Evolutionary conservation across 2,329 filamentous ascomycete species (phyloP), one percentile per base, ranked within the genome.

Genomic region (Fusarium pseudocircinatum): DNA sequence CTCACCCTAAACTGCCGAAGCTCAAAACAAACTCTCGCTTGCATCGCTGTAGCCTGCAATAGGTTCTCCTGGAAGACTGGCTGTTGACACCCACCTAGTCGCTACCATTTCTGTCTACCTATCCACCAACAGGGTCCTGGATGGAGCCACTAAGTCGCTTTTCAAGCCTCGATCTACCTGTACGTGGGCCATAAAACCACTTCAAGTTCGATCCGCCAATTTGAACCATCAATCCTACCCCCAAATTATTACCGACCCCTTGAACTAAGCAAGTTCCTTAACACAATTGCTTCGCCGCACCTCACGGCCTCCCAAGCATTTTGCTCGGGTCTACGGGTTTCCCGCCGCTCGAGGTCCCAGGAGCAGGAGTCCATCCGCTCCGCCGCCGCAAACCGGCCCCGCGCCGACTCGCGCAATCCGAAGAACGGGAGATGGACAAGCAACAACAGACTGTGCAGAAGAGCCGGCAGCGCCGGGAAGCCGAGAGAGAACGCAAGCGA

Each of bases 401-500:
- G 72, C 76, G 76, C 72, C 67, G 66, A 71, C 63, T 73, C 72
- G 75, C 72, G 72, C 75, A 69, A 50, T 68, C 66, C 18, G 42
- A 58, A 62, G 77, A 67, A 69, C 76, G 76, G 75, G 76, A 78
- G 75, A 78, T 78, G 76, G 76, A 78, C 64, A 76, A 76, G 65
- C 76, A 78, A 78, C 67, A 75, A 61, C 76, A 78, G 63, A 77
- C 49, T 67, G 73, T 78, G 66, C 76, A 78, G 64, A 78, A 78
- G 72, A 75, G 72, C 61, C 77, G 73, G 75, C 75, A 78, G 69
- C 77, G 77, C 67, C 77, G 76, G 53, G 76, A 78, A 50, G 77
- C 75, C 57, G 77, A 78, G 60, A 72, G 77, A 78, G 77, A 78
- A 71, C 77, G 77, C 66, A 78, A 78, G 56, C 70, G 77, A 75